Conservation (phyloP, 129 eudicot genomes). For the Escallonia herrerae region DNA sequence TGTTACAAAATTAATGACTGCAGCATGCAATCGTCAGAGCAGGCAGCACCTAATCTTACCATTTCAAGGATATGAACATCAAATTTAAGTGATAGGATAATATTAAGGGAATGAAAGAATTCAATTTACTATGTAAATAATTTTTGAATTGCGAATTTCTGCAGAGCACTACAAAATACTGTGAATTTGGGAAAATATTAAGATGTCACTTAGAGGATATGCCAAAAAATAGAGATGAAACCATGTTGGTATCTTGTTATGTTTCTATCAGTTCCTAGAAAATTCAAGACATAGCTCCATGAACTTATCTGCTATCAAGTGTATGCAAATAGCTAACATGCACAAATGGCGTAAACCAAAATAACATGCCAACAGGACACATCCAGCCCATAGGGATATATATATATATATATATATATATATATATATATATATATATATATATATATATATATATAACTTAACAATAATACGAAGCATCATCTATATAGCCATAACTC, state of each 20-base stretch:
- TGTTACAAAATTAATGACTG: not conserved
- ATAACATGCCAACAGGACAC: not conserved
- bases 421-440: no score
- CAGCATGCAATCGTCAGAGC: not conserved
- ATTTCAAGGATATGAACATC: not conserved
- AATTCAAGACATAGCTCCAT: not conserved
- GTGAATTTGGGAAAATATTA: not conserved
- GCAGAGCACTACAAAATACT: not conserved
- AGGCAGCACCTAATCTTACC: not conserved
- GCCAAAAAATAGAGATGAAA: no score
- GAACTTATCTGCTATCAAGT: not conserved
- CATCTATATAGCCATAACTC: no score
- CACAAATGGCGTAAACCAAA: no score
- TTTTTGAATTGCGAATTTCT: not conserved
- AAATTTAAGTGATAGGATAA: not conserved
- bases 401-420: no score
- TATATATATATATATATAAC: no score
- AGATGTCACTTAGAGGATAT: no score
- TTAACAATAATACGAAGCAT: not conserved
- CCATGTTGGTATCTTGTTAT: no score
- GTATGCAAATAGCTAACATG: not conserved
- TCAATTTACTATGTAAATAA: not conserved
- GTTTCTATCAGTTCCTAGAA: no score
- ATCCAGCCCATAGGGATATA: not conserved
- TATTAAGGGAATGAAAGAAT: not conserved